Evolutionary conservation across 345 rosid species (phyloP).

Genomic region (Gossypium stocksii): DNA sequence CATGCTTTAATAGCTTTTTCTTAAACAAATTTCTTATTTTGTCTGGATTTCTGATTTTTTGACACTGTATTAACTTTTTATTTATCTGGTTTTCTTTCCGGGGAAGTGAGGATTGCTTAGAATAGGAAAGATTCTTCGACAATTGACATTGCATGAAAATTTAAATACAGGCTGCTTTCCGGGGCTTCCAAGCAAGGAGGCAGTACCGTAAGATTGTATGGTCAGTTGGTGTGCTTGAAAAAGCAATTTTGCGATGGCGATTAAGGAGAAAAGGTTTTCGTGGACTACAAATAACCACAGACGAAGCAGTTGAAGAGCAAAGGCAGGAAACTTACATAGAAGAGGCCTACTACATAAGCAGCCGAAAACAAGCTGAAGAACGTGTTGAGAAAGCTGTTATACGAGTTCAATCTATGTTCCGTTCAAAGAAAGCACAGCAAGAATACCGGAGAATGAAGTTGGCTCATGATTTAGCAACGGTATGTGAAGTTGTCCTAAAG

Average conservation of each 20-base stretch:
- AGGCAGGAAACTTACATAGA: slow-evolving; percentile 40
- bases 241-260: slow-evolving; percentile 87
- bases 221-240: slow-evolving; percentile 95
- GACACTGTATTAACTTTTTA: background rate
- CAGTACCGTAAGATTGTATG: slow-evolving; percentile 75
- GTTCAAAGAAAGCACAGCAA: slow-evolving; percentile 89
- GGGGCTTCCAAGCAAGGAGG: slow-evolving; percentile 76
- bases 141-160: slow-evolving; percentile 11
- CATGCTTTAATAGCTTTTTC: background rate
- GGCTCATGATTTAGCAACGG: slow-evolving; percentile 60
- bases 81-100: background rate
- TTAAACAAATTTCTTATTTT: background rate
- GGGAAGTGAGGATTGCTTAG: background rate
- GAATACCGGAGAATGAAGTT: slow-evolving; percentile 87
- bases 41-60: background rate
- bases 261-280: slow-evolving; percentile 78
- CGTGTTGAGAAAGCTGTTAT: slow-evolving; percentile 82
- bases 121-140: background rate
- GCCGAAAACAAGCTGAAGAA: slow-evolving; percentile 86
- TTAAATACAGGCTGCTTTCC: slow-evolving; percentile 69
- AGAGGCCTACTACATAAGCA: slow-evolving; percentile 70
- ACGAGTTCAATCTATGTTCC: slow-evolving; percentile 88
- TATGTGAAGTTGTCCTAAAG: slow-evolving; percentile 21
- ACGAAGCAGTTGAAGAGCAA: slow-evolving; percentile 25
- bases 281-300: slow-evolving; percentile 57